Evolutionary conservation across 441 rosid genomes (phyloP), one percentile per base, ranked within the genome.

Genomic region (Pelargonium myrrhifolium): DNA sequence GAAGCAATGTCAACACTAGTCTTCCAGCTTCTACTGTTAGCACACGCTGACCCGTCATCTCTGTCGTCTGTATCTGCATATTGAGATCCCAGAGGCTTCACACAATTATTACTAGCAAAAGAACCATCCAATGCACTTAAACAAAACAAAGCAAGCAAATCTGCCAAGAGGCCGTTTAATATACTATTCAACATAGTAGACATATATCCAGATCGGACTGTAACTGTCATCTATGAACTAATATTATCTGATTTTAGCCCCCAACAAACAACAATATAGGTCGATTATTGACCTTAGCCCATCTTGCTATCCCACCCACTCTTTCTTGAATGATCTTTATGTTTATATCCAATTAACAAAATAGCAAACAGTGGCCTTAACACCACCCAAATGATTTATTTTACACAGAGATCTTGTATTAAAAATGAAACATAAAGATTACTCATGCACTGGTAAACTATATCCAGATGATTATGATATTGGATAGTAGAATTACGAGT

Each of bases 1-100:
- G 72, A 61, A 43, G 66, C 55, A 28, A 62, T 24, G 58, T 15
- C 47, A 70, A 49, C 17, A 17, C 42, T 35, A 9, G 28, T 67
- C 24, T 61, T n/a, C 15, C 59, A 61, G 65, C 66, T 62, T 17
- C 65, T n/a, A 5, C 20, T 39, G 20, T 12, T 47, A 24, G 20
- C 21, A 55, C 26, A 7, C 11, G 60, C 60, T 55, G 60, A 55
- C 21, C 60, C 60, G 5, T 55, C 60, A 17, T 55, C 21, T 55
- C 60, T 8, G 26, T 68, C 6, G 37, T 68, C 14, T 17, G 24
- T 47, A 42, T 60, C 64, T 43, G 18, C 31, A 40, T 6, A 6
- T 9, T 53, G 26, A 45, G 65, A 21, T 8, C 58, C 64, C 71
- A 68, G 20, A 60, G 21, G 14, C 64, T 55, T 37, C 9, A 55